A percentile compares a stretch with the other conserved stretches of the same genome.
Evolutionary conservation across 768 basidiomycete species (phyloP).

Genomic region (Trametes villosa): DNA sequence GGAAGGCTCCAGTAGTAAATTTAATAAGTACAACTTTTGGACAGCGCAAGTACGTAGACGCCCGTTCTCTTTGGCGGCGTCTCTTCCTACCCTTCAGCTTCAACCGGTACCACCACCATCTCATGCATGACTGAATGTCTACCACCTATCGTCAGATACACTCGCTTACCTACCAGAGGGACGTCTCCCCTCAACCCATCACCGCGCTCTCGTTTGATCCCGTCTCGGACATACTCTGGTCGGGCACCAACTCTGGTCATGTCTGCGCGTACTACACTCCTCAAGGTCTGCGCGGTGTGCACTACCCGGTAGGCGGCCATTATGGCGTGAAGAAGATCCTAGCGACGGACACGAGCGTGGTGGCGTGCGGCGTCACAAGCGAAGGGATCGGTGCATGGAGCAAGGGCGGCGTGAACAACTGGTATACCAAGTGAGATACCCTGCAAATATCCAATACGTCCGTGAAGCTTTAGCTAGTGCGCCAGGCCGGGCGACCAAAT

Average conservation of each 20-base stretch:
- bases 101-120: too few species aligned
- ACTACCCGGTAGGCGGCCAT: constrained; percentile 72
- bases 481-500: constrained; percentile 39
- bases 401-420: constrained; percentile 85
- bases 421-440: constrained; percentile 67
- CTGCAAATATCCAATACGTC: constrained; percentile 28
- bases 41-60: too few species aligned
- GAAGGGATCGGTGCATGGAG: constrained; percentile 78
- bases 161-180: constrained; percentile 24
- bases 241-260: constrained; percentile 72
- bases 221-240: constrained; percentile 88
- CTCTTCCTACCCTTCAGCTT: too few species aligned
- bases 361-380: constrained; percentile 61
- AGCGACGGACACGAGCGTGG: constrained; percentile 79
- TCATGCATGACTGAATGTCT: constrained; percentile 23
- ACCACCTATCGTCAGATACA: constrained; percentile 19
- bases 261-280: constrained; percentile 70
- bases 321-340: constrained; percentile 73
- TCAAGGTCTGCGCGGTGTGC: constrained; percentile 68
- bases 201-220: constrained; percentile 89
- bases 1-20: too few species aligned
- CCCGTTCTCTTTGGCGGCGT: too few species aligned
- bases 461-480: constrained; percentile 6
- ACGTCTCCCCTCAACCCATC: constrained; percentile 44
- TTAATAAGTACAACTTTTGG: too few species aligned